These are phyloP conservation scores for Dendrothele bispora DNA, from an alignment of 768 basidiomycete species.

Conservation along the genomic window DNA sequence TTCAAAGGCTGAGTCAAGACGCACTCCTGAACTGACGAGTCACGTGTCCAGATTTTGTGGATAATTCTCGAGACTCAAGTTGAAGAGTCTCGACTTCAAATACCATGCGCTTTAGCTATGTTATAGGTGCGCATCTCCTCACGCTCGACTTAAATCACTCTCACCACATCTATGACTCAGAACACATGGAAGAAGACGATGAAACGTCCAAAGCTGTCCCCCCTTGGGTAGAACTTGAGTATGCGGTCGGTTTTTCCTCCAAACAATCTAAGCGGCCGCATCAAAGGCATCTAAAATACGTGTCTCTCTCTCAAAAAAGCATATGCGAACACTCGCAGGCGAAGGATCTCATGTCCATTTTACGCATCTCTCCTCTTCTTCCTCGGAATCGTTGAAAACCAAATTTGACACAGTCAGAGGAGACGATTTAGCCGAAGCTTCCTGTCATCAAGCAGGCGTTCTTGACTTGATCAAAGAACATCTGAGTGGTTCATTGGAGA, in stretches of 20 bases:
- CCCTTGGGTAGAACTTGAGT: constrained; percentile 93
- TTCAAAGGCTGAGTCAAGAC: too few relatives aligned
- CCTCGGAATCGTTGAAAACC: constrained; percentile 51
- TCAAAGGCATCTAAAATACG: too few relatives aligned
- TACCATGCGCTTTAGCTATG: too few relatives aligned
- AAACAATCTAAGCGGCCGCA: too few relatives aligned
- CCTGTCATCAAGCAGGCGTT: constrained; percentile 53
- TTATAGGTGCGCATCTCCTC: too few relatives aligned
- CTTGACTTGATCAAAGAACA: constrained; percentile 53
- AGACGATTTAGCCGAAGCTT: constrained; percentile 33
- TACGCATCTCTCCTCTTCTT: constrained; percentile 80
- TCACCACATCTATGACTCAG: constrained; percentile 44
- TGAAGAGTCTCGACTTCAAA: too few relatives aligned
- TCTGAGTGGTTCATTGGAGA: constrained; percentile 39
- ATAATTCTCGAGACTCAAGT: too few relatives aligned
- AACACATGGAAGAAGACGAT: constrained; percentile 97
- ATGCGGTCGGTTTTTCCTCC: constrained; percentile 54
- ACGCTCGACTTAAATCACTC: too few relatives aligned
- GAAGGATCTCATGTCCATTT: constrained; percentile 68
- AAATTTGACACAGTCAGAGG: constrained; percentile 24
- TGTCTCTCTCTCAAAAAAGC: constrained; percentile 39
- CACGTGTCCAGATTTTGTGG: too few relatives aligned
- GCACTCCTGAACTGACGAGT: too few relatives aligned
- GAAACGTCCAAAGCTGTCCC: constrained; percentile 67
- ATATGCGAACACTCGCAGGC: constrained; percentile 83